Evolutionary conservation across 139 green algal genomes (phyloP).

Genomic region (Micromonas pusilla): DNA sequence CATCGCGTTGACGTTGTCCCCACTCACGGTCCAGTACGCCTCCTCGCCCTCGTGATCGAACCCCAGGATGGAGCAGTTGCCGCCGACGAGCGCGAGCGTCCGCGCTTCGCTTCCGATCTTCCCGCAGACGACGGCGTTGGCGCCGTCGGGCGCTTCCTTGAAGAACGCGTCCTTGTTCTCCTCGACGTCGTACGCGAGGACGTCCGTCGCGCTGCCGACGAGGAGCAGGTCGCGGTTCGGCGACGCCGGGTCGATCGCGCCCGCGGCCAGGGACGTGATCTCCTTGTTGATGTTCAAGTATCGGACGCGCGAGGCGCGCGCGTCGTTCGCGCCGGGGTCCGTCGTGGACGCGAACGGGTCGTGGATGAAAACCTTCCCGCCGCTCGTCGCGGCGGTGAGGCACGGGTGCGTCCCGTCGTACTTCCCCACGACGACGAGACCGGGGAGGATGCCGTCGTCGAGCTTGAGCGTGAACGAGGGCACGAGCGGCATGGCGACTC

Average conservation of each 20-base stretch:
- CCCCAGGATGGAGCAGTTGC: slow-evolving; percentile 58
- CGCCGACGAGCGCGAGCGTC: slow-evolving; percentile 53
- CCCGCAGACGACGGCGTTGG: slow-evolving; percentile 36
- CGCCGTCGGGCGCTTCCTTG: slow-evolving; percentile 58
- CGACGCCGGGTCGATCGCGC: neutral
- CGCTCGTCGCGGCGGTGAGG: slow-evolving; percentile 51
- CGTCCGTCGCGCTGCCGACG: slow-evolving; percentile 44
- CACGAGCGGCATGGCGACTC: neutral
- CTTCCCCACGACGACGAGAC: slow-evolving; percentile 45
- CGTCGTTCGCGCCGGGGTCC: neutral
- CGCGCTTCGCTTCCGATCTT: slow-evolving; percentile 34
- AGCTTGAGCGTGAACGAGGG: slow-evolving; percentile 3
- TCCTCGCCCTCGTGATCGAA: slow-evolving; percentile 53
- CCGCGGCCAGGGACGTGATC: slow-evolving; percentile 50
- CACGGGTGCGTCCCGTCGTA: slow-evolving; percentile 50
- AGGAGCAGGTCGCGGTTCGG: slow-evolving; percentile 51
- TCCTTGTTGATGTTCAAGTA: slow-evolving; percentile 69
- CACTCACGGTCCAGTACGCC: slow-evolving; percentile 62
- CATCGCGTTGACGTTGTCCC: slow-evolving; percentile 56
- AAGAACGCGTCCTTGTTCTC: slow-evolving; percentile 65
- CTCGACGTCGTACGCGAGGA: slow-evolving; percentile 61
- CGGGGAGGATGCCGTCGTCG: slow-evolving; percentile 21
- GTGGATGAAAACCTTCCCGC: slow-evolving; percentile 64
- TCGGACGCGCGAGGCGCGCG: slow-evolving; percentile 23
- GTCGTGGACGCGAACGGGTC: slow-evolving; percentile 46